Percentiles rank a stretch among this genome's conserved stretches.
Conservation (phyloP, 2,329 filamentous ascomycete species). For the Nemania sp. region DNA sequence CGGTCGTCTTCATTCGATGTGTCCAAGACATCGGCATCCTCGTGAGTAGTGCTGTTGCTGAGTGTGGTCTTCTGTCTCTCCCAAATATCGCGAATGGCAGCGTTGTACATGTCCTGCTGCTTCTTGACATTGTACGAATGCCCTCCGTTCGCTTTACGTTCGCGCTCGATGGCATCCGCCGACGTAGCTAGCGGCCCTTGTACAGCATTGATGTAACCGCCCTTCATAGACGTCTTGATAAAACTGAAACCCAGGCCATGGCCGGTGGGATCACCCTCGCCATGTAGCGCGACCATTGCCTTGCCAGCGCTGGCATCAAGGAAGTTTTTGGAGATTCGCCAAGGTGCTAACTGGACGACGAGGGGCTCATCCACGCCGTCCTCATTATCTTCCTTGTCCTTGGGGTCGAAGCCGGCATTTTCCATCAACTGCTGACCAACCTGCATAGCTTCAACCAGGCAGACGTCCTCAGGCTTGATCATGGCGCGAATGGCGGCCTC, state of each 20-base stretch:
- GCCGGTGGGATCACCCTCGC: constrained; percentile 93
- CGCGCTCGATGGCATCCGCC: constrained; percentile 88
- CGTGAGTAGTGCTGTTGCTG: constrained; percentile 76
- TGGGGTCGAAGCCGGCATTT: constrained; percentile 86
- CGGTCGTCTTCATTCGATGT: constrained; percentile 73
- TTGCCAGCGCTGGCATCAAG: constrained; percentile 93
- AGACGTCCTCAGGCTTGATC: constrained; percentile 96
- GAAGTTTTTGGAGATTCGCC: constrained; percentile 97
- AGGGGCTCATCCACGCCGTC: constrained; percentile 77
- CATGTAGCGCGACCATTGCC: constrained; percentile 95
- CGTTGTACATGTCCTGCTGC: constrained; percentile 91
- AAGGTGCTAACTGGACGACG: constrained; percentile 91
- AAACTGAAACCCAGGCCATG: constrained; percentile 96
- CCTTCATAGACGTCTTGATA: constrained; percentile 98
- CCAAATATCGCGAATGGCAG: constrained; percentile 93
- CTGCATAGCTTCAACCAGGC: constrained; percentile 95
- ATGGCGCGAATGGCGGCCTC: constrained; percentile 83
- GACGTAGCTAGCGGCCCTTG: constrained; percentile 73
- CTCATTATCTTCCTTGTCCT: constrained; percentile 75
- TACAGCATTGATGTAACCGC: constrained; percentile 88
- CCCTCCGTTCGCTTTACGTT: constrained; percentile 88
- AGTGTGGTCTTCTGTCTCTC: constrained; percentile 85
- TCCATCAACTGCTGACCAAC: constrained; percentile 90
- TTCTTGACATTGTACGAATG: constrained; percentile 98
- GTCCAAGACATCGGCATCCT: constrained; percentile 69